Evolutionary conservation across 2,329 filamentous ascomycete genomes (phyloP), one percentile per base, ranked within the genome.

Genomic region (Dothiorella sarmentorum): DNA sequence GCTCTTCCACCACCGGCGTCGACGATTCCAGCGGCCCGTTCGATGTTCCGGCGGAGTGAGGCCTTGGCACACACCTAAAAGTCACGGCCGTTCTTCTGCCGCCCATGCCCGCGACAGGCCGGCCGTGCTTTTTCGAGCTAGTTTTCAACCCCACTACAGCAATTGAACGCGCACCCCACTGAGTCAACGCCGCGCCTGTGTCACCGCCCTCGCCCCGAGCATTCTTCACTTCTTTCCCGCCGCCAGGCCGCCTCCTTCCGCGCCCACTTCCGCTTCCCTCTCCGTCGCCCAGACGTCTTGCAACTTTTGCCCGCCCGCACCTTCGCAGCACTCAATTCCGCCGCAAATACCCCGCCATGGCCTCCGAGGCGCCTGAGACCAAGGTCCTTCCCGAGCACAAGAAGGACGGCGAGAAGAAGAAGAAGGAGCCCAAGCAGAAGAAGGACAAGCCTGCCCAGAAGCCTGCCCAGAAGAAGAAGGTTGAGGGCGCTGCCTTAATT

Each of bases 401-500:
- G 45, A 60, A 62, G 38, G 60, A 61, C 9, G 37, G 31, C 38
- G 38, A 26, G 31, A 60, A 56, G 53, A 61, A 58, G 40, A 55
- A 61, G 44, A 60, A 62, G 59, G 58, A 62, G n/a, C 60, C 47
- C 33, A 60, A 65, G 53, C 44, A 59, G 17, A 49, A 59, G 44
- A 45, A 61, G 47, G 37, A 59, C 5, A 59, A 59, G 44, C 42
- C 31, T 11, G 61, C 71, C 24, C 59, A 49, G 38, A 58, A 58
- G 43, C n/a, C 61, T 70, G 6, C 76, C 4, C 45, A 75, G 66
- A 82, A 83, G 71, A 82, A 82, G 65, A 73, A 74, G 69, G 69
- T 72, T 60, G 83, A 85, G 42, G 83, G 82, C 47, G 80, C 82
- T 55, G 83, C 82, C 56, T 72, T 95, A 64, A 95, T 94, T 67